Evolutionary conservation across 805 yeast genomes (phyloP).

Genomic region (Kluyveromyces siamensis): DNA sequence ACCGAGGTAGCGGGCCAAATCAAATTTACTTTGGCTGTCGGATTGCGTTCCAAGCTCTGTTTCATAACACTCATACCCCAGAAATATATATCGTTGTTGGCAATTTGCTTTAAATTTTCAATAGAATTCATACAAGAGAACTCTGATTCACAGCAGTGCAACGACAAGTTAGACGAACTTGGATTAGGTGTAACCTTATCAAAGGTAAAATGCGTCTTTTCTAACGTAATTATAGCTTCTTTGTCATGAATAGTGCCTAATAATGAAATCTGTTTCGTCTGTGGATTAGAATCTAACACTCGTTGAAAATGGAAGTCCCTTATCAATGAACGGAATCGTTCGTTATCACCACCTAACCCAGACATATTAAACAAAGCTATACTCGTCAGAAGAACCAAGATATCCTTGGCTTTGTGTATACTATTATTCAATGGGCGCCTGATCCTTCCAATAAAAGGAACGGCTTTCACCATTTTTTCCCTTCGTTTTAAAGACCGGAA

Average conservation of each 20-base stretch:
- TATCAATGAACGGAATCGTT: slow-evolving; percentile 17
- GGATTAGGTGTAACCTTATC: slow-evolving; percentile 21
- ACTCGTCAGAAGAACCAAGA: neutral
- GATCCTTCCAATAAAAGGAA: neutral
- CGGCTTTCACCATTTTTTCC: neutral
- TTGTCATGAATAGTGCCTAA: slow-evolving; percentile 56
- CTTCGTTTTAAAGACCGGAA: neutral
- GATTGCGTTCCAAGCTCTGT: slow-evolving; percentile 38
- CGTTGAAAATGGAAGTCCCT: slow-evolving; percentile 36
- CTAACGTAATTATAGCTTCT: slow-evolving; percentile 63
- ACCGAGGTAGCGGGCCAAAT: slow-evolving; percentile 85
- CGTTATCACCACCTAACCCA: slow-evolving; percentile 9
- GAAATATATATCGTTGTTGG: slow-evolving; percentile 73
- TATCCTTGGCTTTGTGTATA: neutral
- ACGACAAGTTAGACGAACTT: slow-evolving; percentile 4
- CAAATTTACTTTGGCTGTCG: slow-evolving; percentile 64
- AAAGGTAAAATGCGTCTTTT: slow-evolving; percentile 56
- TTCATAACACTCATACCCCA: slow-evolving; percentile 60
- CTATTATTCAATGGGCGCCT: neutral
- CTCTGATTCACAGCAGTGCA: slow-evolving; percentile 21
- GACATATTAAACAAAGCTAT: neutral
- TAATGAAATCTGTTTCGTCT: slow-evolving; percentile 53
- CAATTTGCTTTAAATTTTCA: slow-evolving; percentile 31
- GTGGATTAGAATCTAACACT: slow-evolving; percentile 52
- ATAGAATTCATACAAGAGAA: slow-evolving; percentile 24